A percentile compares a stretch with the other conserved stretches of the same genome.
Evolutionary conservation across 2,329 filamentous ascomycete species (phyloP).

Genomic region (Esteya vermicola): DNA sequence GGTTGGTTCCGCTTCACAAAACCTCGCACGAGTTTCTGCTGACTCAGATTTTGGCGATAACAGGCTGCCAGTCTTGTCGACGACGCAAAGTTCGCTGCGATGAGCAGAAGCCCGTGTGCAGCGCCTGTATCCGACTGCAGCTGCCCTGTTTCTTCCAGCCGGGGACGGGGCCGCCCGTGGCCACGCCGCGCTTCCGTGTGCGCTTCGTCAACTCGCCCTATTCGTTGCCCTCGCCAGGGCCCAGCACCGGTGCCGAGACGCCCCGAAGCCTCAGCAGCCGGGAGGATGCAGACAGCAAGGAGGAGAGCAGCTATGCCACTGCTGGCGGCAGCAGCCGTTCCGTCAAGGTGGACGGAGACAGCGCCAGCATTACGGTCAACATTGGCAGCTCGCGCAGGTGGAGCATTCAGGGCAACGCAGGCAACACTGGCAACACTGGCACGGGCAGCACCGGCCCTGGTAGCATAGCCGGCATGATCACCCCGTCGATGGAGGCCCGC

Average conservation of each 20-base stretch:
- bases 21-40: no score
- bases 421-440: neutral
- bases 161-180: neutral
- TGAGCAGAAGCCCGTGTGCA: constrained; percentile 11
- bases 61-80: constrained; percentile 12
- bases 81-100: constrained; percentile 13
- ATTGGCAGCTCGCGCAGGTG: no score
- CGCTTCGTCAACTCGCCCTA: constrained; percentile 2
- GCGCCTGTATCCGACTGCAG: constrained; percentile 11
- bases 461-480: no score
- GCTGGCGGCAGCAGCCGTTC: no score
- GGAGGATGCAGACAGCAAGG: no score
- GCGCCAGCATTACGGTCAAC: no score
- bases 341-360: no score
- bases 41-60: neutral
- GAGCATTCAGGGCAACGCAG: neutral
- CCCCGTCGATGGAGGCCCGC: no score
- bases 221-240: neutral
- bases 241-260: no score
- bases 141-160: constrained; percentile 10
- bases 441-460: neutral
- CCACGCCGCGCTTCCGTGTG: neutral
- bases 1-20: no score
- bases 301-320: no score
- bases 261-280: no score